These are phyloP conservation scores for Sarocladiaceae sp. DNA, from an alignment of 2,329 filamentous ascomycete genomes.

Conservation along the genomic window DNA sequence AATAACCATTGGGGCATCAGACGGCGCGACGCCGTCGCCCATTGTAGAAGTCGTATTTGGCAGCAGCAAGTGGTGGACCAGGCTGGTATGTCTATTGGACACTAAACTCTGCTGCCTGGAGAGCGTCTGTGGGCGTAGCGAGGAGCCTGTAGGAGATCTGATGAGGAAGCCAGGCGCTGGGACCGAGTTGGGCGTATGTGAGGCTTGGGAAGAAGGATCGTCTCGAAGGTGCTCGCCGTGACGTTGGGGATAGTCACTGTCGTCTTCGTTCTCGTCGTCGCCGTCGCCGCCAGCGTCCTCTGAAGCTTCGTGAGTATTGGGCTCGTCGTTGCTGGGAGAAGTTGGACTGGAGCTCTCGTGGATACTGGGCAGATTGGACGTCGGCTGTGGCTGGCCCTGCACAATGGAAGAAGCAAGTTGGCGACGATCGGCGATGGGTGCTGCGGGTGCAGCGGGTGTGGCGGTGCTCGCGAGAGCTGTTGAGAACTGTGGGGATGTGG, in stretches of 20 bases:
- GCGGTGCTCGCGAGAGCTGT: background rate
- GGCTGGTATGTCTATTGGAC: constrained; percentile 32
- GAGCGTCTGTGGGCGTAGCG: background rate
- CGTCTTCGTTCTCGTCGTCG: constrained; percentile 5
- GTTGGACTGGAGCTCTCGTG: constrained; percentile 6
- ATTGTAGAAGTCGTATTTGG: constrained; percentile 13
- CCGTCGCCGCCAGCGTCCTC: constrained; percentile 6
- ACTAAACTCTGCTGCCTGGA: constrained; percentile 27
- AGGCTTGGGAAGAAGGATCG: background rate
- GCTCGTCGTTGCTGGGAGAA: background rate
- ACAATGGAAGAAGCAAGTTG: constrained; percentile 8
- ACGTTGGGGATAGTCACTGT: background rate
- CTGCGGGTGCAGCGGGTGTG: background rate
- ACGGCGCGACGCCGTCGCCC: constrained; percentile 6
- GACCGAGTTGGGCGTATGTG: background rate
- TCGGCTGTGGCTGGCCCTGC: constrained; percentile 2
- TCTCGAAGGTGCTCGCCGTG: background rate
- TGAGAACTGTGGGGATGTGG: background rate
- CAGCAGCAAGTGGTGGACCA: constrained; percentile 27
- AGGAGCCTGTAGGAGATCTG: background rate
- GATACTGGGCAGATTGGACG: constrained; percentile 6
- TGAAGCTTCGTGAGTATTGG: background rate
- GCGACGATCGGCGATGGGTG: constrained; percentile 7
- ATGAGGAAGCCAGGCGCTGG: background rate
- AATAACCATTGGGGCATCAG: constrained; percentile 50